phyloP scores from a whole-genome alignment of 202 grass and related monocot genomes.

The Cymbopogon flexuosus region DNA sequence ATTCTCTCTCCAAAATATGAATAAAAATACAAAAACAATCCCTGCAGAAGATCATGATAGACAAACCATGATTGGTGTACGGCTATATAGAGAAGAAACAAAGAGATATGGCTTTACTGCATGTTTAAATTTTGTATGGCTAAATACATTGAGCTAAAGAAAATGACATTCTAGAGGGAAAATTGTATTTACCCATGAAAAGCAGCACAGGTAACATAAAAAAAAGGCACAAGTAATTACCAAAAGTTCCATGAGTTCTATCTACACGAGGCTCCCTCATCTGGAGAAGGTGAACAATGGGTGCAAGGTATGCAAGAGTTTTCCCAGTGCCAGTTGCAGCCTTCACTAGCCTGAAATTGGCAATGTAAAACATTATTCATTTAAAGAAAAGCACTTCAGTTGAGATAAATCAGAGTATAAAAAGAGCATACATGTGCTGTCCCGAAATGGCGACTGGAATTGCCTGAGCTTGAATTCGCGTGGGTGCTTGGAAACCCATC shows the following conservation, averaged over 20 bases:
- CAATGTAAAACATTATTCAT: slow-evolving; percentile 6
- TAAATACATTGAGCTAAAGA: background rate
- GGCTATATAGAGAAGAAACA: background rate
- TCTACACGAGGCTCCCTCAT: slow-evolving; percentile 72
- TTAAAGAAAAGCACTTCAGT: background rate
- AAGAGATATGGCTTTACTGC: background rate
- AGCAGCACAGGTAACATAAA: background rate
- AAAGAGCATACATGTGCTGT: slow-evolving; percentile 66
- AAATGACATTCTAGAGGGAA: background rate
- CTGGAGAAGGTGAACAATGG: slow-evolving; percentile 76
- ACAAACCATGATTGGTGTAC: background rate
- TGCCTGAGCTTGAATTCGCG: slow-evolving; percentile 77
- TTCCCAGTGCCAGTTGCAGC: slow-evolving; percentile 93
- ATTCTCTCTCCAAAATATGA: background rate
- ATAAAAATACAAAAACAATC: background rate
- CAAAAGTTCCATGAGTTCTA: slow-evolving; percentile 82
- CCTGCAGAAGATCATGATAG: background rate
- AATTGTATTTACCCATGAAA: background rate
- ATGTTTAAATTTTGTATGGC: background rate
- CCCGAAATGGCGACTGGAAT: slow-evolving; percentile 77
- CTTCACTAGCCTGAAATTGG: slow-evolving; percentile 75
- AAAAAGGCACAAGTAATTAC: slow-evolving; percentile 31
- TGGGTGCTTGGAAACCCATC: slow-evolving; percentile 77
- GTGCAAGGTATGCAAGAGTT: slow-evolving; percentile 80
- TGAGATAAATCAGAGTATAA: background rate